Evolutionary conservation across 306 rosid species (phyloP), one percentile per base, ranked within the genome.

Genomic region (Dicorynia guianensis): DNA sequence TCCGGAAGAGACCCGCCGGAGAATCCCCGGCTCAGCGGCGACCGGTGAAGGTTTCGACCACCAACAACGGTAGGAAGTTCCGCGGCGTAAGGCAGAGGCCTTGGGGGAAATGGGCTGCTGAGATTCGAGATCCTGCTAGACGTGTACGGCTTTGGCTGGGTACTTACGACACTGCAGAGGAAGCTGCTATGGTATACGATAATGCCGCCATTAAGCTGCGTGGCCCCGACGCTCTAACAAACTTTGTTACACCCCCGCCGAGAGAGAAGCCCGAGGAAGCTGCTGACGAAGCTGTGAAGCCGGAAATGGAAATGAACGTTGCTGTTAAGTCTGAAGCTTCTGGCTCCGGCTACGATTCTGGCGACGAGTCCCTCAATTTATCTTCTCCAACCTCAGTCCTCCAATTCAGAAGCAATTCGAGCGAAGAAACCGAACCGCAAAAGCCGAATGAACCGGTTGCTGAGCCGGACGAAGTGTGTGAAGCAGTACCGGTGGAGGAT

Each of bases 51-150:
- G 38, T 13, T 6, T 5, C 55, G 20, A 64, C 72, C 6, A n/a
- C 39, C 0, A 48, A 48, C 53, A 76, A 55, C 33, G 80, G 67
- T n/a, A 84, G 59, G 71, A 93, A 93, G 83, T 93, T 80, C 62
- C 88, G 98, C 0, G 98, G 98, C 0, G 98, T 93, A 2, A 76
- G 98, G 2, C 93, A 91, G 35, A 64, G 93, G 15, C 93, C 91
- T 0, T 93, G 97, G 98, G 98, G 98, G 0, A 88, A 87, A 67
- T 93, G 93, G 93, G 93, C 98, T 0, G 98, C 97, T 0, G 98
- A 93, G 92, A 93, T 93, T 47, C 71, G 98, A 60, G 96, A 91
- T 80, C 93, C 97, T 0, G 82, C 83, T 0, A 75, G 73, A 4
- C 92, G 92, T 13, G 83, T 83, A 3, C 83, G 96, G 67, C 73